Base-by-base conservation (phyloP, 1,284 basidiomycete species). In the Melampsora americana region DNA sequence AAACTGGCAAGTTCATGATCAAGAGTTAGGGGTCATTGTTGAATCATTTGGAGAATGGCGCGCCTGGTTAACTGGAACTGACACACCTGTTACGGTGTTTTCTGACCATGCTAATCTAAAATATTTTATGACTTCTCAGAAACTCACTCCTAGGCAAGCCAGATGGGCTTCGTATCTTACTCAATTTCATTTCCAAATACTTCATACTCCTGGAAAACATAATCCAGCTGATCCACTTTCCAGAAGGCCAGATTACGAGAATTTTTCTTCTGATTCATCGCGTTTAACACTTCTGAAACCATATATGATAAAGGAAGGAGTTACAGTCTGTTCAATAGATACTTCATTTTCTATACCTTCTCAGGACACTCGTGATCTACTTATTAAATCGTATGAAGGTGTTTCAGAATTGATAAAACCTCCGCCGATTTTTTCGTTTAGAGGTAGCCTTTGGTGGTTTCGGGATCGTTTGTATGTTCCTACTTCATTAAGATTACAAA, bases 21-120 rank as follows among this genome's bases (percentile, higher is more conserved):
- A 50, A 32, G 70, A 73, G 42, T 9, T 73, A 0, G 20, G 44
- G 0, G 50, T 61, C 1, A 23, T 73, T 23, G 62, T 73, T 9
- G 44, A 42, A 23, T 44, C 62, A 14, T 73, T 73, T 56, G 46
- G 32, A 42, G 61, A 65, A 56, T 66, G 42, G 62, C 60, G 20
- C 16, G 60, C 70, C 30, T 73, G 70, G 70, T 60, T 73, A 6
- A 26, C 18, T n/a, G 71, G 62, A 3, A 73, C 71, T 28, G 20
- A 6, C 1, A 42, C 23, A 5, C 71, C 64, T 6, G 64, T 73
- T 66, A 12, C 42, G 5, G 64, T 66, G 12, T 73, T 73, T 66
- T 73, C 64, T 56, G 71, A 73, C 44, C 71, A 73, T 60, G 26
- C 71, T n/a, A 73, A 73, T 32, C 23, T 73, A 1, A 39, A 0